These are phyloP conservation scores for Penicillium occitanis DNA, from an alignment of 2,329 filamentous ascomycete species.

Conservation along the genomic window DNA sequence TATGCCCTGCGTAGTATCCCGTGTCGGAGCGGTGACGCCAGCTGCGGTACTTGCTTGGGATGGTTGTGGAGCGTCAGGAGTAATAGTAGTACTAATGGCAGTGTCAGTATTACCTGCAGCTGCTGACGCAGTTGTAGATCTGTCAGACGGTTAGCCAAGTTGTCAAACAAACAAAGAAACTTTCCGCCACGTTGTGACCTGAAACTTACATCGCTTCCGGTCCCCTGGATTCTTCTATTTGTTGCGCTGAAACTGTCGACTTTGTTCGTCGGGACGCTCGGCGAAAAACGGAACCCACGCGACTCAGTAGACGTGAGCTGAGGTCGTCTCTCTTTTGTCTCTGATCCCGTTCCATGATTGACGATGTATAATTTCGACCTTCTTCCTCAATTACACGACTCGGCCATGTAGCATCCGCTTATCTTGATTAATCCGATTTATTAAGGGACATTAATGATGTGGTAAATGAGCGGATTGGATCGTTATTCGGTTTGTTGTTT, in stretches of 20 bases:
- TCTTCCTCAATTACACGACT: not conserved
- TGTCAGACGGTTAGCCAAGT: not conserved
- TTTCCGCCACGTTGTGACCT: not conserved
- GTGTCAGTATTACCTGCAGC: not conserved
- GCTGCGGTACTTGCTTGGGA: constrained; percentile 11
- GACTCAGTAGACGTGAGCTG: constrained; percentile 17
- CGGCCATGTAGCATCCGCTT: not conserved
- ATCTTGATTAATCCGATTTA: not conserved
- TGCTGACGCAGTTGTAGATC: constrained; percentile 11
- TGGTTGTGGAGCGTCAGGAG: not conserved
- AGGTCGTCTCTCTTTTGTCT: constrained; percentile 17
- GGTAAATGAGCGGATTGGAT: not conserved
- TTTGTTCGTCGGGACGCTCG: constrained; percentile 17
- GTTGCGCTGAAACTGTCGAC: constrained; percentile 9
- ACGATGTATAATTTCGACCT: not conserved
- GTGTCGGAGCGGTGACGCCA: constrained; percentile 21
- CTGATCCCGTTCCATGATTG: constrained; percentile 16
- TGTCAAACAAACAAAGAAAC: not conserved
- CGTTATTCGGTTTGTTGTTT: not conserved
- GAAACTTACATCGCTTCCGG: constrained; percentile 15
- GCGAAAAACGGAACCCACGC: constrained; percentile 19
- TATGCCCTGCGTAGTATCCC: constrained; percentile 22
- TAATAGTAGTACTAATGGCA: not conserved
- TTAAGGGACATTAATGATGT: not conserved
- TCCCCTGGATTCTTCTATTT: constrained; percentile 1